Conservation (phyloP, 495 filamentous ascomycete genomes). For the Letharia columbiana region DNA sequence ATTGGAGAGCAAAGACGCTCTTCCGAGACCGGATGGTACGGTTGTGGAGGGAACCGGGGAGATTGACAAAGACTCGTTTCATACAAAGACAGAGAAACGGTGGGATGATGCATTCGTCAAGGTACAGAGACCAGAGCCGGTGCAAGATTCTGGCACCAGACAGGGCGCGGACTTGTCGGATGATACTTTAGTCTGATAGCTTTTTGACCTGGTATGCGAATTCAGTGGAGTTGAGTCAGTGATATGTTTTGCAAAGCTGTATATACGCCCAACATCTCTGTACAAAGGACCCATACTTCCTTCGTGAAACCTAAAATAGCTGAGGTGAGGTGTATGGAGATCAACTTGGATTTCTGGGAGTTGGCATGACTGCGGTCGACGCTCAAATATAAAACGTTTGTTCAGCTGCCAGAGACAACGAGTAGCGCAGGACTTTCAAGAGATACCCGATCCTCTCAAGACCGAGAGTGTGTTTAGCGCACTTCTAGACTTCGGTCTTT, state of each 20-base stretch:
- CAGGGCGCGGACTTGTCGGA: not conserved
- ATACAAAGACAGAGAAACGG: not conserved
- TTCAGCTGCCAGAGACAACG: not conserved
- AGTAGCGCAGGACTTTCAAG: not conserved
- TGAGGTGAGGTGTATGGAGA: not conserved
- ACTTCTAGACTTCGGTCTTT: not conserved
- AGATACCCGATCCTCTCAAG: not conserved
- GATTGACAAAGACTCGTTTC: not conserved
- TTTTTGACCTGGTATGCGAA: not conserved
- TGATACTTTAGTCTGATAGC: not conserved
- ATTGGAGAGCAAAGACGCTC: not conserved
- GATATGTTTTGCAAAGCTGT: not conserved
- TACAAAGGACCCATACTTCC: not conserved
- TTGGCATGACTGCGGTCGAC: too few relatives aligned
- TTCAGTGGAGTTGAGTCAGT: not conserved
- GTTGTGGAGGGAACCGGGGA: not conserved
- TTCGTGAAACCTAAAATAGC: not conserved
- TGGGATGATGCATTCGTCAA: slow-evolving; percentile 6
- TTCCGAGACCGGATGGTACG: slow-evolving; percentile 1
- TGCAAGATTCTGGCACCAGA: not conserved
- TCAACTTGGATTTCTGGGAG: too few relatives aligned
- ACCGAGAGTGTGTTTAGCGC: not conserved
- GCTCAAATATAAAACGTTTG: too few relatives aligned
- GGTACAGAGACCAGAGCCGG: not conserved
- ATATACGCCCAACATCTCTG: not conserved